phyloP scores from a whole-genome alignment of 2,329 filamentous ascomycete species.

The Zalaria obscura region DNA sequence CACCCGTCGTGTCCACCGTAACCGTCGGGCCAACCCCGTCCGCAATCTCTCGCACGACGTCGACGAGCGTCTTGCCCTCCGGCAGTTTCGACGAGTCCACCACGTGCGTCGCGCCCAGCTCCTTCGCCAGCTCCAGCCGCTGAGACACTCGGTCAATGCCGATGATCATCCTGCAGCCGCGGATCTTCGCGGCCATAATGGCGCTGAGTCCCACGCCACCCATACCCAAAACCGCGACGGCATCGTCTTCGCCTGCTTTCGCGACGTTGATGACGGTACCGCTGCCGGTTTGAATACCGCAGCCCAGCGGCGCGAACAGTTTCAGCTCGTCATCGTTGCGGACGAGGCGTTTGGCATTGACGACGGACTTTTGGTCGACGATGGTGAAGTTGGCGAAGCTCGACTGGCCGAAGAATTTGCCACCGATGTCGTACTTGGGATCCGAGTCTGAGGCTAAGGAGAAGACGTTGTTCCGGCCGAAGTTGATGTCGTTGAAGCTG shows the following conservation, averaged over 20 bases:
- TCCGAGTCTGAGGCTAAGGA: slow-evolving; percentile 6
- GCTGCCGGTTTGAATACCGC: slow-evolving; percentile 31
- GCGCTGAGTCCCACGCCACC: slow-evolving; percentile 33
- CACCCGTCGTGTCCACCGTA: slow-evolving; percentile 37
- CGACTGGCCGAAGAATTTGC: slow-evolving; percentile 35
- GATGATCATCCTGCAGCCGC: slow-evolving; percentile 24
- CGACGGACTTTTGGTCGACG: slow-evolving; percentile 23
- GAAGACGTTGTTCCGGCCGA: slow-evolving; percentile 18
- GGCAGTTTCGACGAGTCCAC: slow-evolving; percentile 20
- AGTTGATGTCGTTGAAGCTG: slow-evolving; percentile 34
- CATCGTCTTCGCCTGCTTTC: slow-evolving; percentile 20
- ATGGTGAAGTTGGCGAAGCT: slow-evolving; percentile 28
- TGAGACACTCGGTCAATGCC: slow-evolving; percentile 24
- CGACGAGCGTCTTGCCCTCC: slow-evolving; percentile 18
- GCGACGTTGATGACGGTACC: slow-evolving; percentile 28
- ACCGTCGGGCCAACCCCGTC: slow-evolving; percentile 28
- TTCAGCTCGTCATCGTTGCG: slow-evolving; percentile 25
- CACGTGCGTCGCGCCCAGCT: slow-evolving; percentile 26
- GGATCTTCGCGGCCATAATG: slow-evolving; percentile 34
- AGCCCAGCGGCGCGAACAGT: slow-evolving; percentile 30
- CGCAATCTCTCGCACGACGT: slow-evolving; percentile 21
- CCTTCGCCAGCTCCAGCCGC: slow-evolving; percentile 23
- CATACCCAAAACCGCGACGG: slow-evolving; percentile 28
- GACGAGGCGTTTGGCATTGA: slow-evolving; percentile 27
- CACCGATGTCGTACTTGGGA: slow-evolving; percentile 18